These are phyloP conservation scores for Aspergillus fijiensis DNA, from an alignment of 2,329 filamentous ascomycete species.

Conservation along the genomic window DNA sequence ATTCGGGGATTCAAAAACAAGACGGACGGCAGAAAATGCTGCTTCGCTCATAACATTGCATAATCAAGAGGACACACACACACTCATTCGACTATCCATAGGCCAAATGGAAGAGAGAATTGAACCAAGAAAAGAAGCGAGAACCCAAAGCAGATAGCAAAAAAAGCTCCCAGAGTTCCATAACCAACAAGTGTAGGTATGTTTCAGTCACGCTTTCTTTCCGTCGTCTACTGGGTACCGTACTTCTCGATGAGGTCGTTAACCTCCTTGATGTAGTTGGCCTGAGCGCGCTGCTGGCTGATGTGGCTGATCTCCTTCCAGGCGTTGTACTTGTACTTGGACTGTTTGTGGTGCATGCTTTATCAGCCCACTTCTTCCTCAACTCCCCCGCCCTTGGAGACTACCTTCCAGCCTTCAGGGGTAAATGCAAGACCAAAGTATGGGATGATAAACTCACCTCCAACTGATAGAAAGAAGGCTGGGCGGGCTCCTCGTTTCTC, in stretches of 20 bases:
- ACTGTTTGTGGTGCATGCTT: slow-evolving; percentile 46
- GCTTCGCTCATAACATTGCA: not conserved
- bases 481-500: slow-evolving; percentile 12
- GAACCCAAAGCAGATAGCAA: not conserved
- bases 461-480: slow-evolving; percentile 20
- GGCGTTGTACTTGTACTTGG: slow-evolving; percentile 75
- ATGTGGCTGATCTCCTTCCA: slow-evolving; percentile 71
- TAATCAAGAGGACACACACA: not conserved
- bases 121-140: not conserved
- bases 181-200: not conserved
- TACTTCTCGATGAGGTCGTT: slow-evolving; percentile 69
- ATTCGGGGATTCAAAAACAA: not conserved
- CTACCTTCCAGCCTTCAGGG: too few species aligned
- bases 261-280: slow-evolving; percentile 71
- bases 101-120: not conserved
- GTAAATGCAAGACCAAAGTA: not conserved
- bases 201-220: not conserved
- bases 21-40: not conserved
- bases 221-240: slow-evolving; percentile 41
- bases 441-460: slow-evolving; percentile 14
- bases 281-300: slow-evolving; percentile 67
- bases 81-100: not conserved
- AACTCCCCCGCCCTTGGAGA: too few species aligned
- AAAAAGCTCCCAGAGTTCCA: not conserved
- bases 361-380: not conserved